Conservation (phyloP, 2,329 filamentous ascomycete species). For the Parastagonospora avenae region DNA sequence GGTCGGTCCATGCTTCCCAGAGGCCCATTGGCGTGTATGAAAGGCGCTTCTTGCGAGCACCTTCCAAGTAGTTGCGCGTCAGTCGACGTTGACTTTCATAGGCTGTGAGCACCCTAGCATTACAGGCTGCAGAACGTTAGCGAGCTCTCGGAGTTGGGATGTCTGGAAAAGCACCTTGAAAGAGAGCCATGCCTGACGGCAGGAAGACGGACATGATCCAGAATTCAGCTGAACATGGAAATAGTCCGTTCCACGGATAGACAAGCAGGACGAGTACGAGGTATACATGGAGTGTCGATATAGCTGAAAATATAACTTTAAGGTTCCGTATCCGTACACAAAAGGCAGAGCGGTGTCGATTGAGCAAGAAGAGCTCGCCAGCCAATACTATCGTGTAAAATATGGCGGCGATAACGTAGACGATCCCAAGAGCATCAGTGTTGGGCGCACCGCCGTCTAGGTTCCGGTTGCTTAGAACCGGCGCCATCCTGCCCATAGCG, state of each 20-base stretch:
- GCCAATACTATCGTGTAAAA: slow-evolving; percentile 41
- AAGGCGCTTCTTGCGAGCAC: slow-evolving; percentile 40
- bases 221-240: slow-evolving; percentile 45
- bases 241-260: slow-evolving; percentile 44
- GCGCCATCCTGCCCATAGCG: slow-evolving; percentile 41
- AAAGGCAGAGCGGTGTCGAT: slow-evolving; percentile 35
- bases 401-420: slow-evolving; percentile 39
- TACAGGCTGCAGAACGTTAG: slow-evolving; percentile 32
- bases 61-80: slow-evolving; percentile 40
- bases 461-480: slow-evolving; percentile 28
- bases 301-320: slow-evolving; percentile 40
- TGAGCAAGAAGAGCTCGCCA: slow-evolving; percentile 37
- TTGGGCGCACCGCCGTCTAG: slow-evolving; percentile 40
- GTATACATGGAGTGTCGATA: slow-evolving; percentile 45
- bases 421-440: slow-evolving; percentile 37
- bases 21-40: slow-evolving; percentile 37
- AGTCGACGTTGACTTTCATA: slow-evolving; percentile 45
- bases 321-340: slow-evolving; percentile 41
- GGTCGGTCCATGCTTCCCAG: slow-evolving; percentile 33
- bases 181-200: slow-evolving; percentile 46
- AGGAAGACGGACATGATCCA: slow-evolving; percentile 48
- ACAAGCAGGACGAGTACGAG: slow-evolving; percentile 43
- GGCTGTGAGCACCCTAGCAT: slow-evolving; percentile 42
- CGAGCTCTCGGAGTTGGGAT: neutral
- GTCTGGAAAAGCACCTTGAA: slow-evolving; percentile 34